Evolutionary conservation across 768 basidiomycete species (phyloP).

Genomic region (Mycena capillaripes): DNA sequence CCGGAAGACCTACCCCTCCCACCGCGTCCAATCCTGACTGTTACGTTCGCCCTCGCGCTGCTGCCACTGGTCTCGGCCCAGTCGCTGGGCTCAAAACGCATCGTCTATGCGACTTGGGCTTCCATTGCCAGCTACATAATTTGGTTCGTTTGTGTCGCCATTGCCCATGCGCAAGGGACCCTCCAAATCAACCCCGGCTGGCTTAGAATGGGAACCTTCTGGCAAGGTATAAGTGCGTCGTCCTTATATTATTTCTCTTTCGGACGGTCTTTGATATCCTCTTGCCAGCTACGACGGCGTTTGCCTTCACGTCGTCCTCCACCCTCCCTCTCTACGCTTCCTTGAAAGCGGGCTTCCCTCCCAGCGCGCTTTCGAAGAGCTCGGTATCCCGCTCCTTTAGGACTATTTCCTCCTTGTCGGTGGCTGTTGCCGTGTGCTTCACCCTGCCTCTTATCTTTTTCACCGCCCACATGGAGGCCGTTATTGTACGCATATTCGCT

Average conservation of each 20-base stretch:
- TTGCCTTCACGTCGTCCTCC: slow-evolving; percentile 75
- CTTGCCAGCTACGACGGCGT: slow-evolving; percentile 66
- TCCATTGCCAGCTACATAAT: slow-evolving; percentile 72
- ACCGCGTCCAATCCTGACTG: slow-evolving; percentile 57
- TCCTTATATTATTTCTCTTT: not conserved
- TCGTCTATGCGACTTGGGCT: slow-evolving; percentile 69
- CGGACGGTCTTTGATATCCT: not conserved
- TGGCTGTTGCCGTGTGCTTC: slow-evolving; percentile 61
- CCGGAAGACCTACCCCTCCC: slow-evolving; percentile 48
- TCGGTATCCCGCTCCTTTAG: slow-evolving; percentile 70
- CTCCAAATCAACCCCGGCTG: slow-evolving; percentile 52
- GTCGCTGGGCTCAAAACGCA: slow-evolving; percentile 67
- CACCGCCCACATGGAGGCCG: slow-evolving; percentile 57
- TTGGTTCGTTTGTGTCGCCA: slow-evolving; percentile 70
- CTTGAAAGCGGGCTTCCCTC: slow-evolving; percentile 59
- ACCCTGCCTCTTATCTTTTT: slow-evolving; percentile 73
- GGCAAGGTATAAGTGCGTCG: slow-evolving; percentile 75
- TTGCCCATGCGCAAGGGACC: slow-evolving; percentile 64
- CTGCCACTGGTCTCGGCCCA: slow-evolving; percentile 67
- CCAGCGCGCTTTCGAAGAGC: slow-evolving; percentile 57
- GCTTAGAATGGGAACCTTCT: slow-evolving; percentile 63
- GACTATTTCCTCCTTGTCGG: slow-evolving; percentile 65
- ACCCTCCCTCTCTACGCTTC: slow-evolving; percentile 78
- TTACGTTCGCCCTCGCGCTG: slow-evolving; percentile 57
- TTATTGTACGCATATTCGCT: slow-evolving; percentile 38